phyloP scores from a whole-genome alignment of 1,139 yeast genomes.

The Debaryomyces udenii region DNA sequence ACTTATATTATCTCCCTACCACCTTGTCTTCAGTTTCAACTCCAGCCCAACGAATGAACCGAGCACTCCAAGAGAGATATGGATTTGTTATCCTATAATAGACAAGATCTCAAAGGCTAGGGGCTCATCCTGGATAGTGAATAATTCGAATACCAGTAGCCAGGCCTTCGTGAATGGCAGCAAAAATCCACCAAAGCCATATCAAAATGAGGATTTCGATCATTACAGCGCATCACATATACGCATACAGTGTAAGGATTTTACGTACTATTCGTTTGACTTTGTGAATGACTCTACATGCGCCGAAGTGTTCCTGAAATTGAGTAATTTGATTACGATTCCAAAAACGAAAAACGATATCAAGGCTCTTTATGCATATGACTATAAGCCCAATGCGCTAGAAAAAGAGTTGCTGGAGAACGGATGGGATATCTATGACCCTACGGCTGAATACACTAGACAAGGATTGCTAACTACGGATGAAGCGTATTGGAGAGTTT shows the following conservation, averaged over 20 bases:
- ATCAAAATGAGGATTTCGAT: constrained; percentile 28
- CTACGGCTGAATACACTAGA: constrained; percentile 65
- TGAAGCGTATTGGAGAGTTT: constrained; percentile 63
- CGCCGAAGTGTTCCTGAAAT: constrained; percentile 69
- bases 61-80: constrained; percentile 62
- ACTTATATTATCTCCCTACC: constrained; percentile 80
- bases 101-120: constrained; percentile 63
- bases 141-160: constrained; percentile 12
- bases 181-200: constrained; percentile 15
- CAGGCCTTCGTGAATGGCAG: neutral
- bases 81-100: constrained; percentile 93
- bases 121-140: constrained; percentile 47
- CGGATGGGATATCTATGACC: constrained; percentile 76
- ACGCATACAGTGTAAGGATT: constrained; percentile 81
- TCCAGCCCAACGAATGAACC: constrained; percentile 22
- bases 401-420: constrained; percentile 62
- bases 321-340: constrained; percentile 60
- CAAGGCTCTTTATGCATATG: constrained; percentile 53
- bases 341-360: constrained; percentile 35
- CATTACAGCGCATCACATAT: constrained; percentile 57
- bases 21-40: constrained; percentile 69
- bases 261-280: constrained; percentile 80
- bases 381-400: constrained; percentile 53
- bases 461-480: constrained; percentile 47
- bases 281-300: constrained; percentile 64